These are phyloP conservation scores for Auriscalpium orientale DNA, from an alignment of 768 basidiomycete species.

Conservation along the genomic window DNA sequence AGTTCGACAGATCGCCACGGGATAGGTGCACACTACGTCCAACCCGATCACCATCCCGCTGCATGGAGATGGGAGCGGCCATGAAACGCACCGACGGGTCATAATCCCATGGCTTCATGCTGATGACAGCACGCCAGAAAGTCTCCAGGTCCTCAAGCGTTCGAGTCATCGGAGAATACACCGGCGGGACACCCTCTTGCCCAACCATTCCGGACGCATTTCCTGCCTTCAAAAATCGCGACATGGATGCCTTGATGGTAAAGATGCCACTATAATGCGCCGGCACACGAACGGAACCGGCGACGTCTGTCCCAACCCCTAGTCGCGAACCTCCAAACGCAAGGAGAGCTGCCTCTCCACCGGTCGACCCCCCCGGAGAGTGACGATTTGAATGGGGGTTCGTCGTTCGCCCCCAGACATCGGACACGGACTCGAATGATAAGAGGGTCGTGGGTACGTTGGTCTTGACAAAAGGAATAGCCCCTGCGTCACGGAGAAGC, in stretches of 20 bases:
- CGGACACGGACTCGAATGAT: slow-evolving; percentile 49
- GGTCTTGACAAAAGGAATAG: slow-evolving; percentile 63
- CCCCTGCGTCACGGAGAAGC: slow-evolving; percentile 53
- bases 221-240: slow-evolving; percentile 50
- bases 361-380: slow-evolving; percentile 59
- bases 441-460: slow-evolving; percentile 52
- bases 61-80: neutral
- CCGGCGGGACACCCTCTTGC: slow-evolving; percentile 46
- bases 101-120: slow-evolving; percentile 59
- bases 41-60: neutral
- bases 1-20: slow-evolving; percentile 24
- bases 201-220: slow-evolving; percentile 40
- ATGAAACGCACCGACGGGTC: slow-evolving; percentile 37
- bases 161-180: slow-evolving; percentile 53
- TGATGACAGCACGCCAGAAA: slow-evolving; percentile 56
- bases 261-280: slow-evolving; percentile 62
- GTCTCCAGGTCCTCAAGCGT: slow-evolving; percentile 56
- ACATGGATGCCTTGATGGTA: slow-evolving; percentile 47
- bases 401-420: slow-evolving; percentile 50
- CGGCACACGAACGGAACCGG: slow-evolving; percentile 60
- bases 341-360: slow-evolving; percentile 60
- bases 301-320: slow-evolving; percentile 58
- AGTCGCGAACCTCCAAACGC: slow-evolving; percentile 38
- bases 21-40: slow-evolving; percentile 24
- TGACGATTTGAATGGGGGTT: slow-evolving; percentile 54